Evolutionary conservation across 768 basidiomycete species (phyloP).

Genomic region (Suillus plorans): DNA sequence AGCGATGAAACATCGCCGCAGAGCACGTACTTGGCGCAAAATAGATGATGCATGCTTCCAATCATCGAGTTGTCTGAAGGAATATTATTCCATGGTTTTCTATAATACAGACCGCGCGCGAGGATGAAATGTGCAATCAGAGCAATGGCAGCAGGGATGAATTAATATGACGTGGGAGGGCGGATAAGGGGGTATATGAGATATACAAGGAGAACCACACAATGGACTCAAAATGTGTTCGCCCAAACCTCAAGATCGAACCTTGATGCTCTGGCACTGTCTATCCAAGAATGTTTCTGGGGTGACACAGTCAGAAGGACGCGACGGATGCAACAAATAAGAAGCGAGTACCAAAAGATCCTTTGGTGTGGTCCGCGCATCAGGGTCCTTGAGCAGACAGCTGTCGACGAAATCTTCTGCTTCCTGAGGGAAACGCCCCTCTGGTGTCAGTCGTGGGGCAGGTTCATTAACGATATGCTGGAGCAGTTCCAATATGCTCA

Average conservation of each 20-base stretch:
- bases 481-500: constrained; percentile 95
- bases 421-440: constrained; percentile 68
- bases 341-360: constrained; percentile 67
- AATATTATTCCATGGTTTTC: constrained; percentile 16
- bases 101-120: constrained; percentile 32
- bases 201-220: constrained; percentile 11
- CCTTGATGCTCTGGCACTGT: constrained; percentile 53
- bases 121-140: constrained; percentile 29
- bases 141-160: constrained; percentile 26
- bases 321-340: constrained; percentile 6
- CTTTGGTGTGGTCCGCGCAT: constrained; percentile 79
- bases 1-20: not conserved
- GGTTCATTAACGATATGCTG: constrained; percentile 99
- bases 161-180: constrained; percentile 24
- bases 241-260: constrained; percentile 83
- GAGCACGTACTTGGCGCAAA: not conserved
- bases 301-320: not conserved
- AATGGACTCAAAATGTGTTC: constrained; percentile 56
- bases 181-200: constrained; percentile 11
- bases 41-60: not conserved
- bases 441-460: constrained; percentile 80
- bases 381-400: constrained; percentile 90
- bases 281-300: constrained; percentile 78
- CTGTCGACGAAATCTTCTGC: constrained; percentile 87
- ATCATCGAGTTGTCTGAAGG: not conserved